phyloP scores from a whole-genome alignment of 139 green algal species.

The Mesotaenium endlicherianum region DNA sequence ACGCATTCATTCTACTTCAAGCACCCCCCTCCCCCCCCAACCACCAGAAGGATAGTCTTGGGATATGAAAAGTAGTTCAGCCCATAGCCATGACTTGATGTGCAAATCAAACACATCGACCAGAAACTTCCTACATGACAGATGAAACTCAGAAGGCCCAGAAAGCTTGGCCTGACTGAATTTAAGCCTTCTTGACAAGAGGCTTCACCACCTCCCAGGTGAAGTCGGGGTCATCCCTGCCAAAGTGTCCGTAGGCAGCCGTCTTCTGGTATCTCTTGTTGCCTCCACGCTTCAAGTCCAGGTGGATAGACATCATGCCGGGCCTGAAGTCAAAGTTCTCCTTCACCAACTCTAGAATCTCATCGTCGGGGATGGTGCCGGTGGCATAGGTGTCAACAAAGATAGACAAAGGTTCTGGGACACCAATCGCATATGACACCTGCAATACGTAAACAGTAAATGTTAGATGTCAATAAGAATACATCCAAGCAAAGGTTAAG shows the following conservation, averaged over 20 bases:
- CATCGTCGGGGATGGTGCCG: conserved; percentile 77
- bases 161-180: background rate
- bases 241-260: conserved; percentile 96
- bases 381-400: conserved; percentile 97
- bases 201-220: conserved; percentile 87
- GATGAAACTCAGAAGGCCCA: background rate
- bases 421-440: conserved; percentile 96
- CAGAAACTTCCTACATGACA: background rate
- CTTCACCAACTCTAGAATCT: conserved; percentile 85
- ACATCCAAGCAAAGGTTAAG: background rate
- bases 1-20: too few relatives aligned
- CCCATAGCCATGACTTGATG: background rate
- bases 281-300: conserved; percentile 90
- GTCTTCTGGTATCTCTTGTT: conserved; percentile 94
- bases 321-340: conserved; percentile 93
- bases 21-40: too few relatives aligned
- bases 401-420: conserved; percentile 93
- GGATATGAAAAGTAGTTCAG: background rate
- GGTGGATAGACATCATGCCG: conserved; percentile 84
- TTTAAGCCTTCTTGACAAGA: conserved; percentile 27
- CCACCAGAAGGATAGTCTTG: background rate
- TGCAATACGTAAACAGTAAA: conserved; percentile 58
- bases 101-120: background rate
- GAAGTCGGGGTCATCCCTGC: conserved; percentile 88
- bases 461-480: background rate